phyloP scores from a whole-genome alignment of 176 grass and related monocot species.

The Musa troglodytarum region DNA sequence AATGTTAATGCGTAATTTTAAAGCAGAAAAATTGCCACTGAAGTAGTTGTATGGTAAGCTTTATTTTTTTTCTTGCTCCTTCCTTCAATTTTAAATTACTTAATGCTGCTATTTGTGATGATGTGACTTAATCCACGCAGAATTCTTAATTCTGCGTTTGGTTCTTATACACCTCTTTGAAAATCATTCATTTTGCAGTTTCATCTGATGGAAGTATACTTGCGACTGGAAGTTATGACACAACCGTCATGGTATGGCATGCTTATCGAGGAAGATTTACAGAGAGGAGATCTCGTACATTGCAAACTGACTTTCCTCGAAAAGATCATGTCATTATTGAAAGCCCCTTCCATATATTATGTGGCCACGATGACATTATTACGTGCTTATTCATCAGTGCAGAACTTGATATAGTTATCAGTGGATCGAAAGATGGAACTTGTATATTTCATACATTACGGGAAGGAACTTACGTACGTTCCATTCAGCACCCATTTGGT shows the following conservation, averaged over 20 bases:
- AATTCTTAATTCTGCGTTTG: background rate
- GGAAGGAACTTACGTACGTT: constrained; percentile 71
- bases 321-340: constrained; percentile 74
- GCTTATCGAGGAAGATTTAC: constrained; percentile 61
- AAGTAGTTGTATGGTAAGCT: background rate
- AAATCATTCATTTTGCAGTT: constrained; percentile 42
- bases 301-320: constrained; percentile 42
- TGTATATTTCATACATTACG: constrained; percentile 92
- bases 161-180: background rate
- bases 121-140: background rate
- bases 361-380: constrained; percentile 92
- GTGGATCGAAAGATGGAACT: constrained; percentile 95
- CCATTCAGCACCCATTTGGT: constrained; percentile 66
- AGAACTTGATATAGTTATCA: constrained; percentile 86
- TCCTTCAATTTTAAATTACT: background rate
- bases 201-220: constrained; percentile 80
- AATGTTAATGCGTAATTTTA: no score
- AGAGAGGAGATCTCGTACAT: constrained; percentile 46
- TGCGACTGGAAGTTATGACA: constrained; percentile 96
- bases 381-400: constrained; percentile 94
- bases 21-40: no score
- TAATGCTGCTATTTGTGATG: background rate
- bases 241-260: constrained; percentile 97
- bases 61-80: background rate
- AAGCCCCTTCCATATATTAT: constrained; percentile 88